Evolutionary conservation across 148 eudicot genomes (phyloP).

Genomic region (Silene uniflora): DNA sequence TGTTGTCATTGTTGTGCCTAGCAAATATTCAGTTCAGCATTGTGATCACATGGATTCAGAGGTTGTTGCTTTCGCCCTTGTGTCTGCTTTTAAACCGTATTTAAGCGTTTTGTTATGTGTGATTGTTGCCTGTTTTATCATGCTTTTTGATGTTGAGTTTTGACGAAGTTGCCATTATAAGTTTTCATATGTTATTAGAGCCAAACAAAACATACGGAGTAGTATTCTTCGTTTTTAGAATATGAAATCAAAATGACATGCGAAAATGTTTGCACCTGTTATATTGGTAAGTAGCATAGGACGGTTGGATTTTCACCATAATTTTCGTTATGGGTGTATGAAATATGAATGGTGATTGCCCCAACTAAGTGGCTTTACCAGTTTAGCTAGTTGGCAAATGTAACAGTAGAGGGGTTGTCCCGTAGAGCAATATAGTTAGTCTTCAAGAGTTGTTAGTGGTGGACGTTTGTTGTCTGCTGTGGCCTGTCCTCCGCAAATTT

Average conservation of each 20-base stretch:
- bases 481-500: neutral
- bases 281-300: too few relatives aligned
- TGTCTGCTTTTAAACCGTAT: neutral
- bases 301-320: too few relatives aligned
- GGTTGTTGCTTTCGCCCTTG: conserved; percentile 40
- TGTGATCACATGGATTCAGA: conserved; percentile 77
- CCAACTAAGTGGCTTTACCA: neutral
- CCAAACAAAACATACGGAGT: too few relatives aligned
- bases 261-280: too few relatives aligned
- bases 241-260: too few relatives aligned
- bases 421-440: neutral
- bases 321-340: too few relatives aligned
- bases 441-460: neutral
- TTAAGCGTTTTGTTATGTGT: neutral
- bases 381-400: neutral
- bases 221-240: too few relatives aligned
- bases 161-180: neutral
- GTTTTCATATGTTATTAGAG: too few relatives aligned
- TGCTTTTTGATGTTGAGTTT: neutral
- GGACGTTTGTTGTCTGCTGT: neutral
- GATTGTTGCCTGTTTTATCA: neutral
- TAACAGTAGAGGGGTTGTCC: neutral
- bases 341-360: too few relatives aligned
- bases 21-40: conserved; percentile 72
- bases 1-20: conserved; percentile 57